Percentiles rank a stretch among this genome's conserved stretches.
These are phyloP conservation scores for Debaryomyces singareniensis DNA, from an alignment of 1,139 yeast genomes.

Conservation along the genomic window DNA sequence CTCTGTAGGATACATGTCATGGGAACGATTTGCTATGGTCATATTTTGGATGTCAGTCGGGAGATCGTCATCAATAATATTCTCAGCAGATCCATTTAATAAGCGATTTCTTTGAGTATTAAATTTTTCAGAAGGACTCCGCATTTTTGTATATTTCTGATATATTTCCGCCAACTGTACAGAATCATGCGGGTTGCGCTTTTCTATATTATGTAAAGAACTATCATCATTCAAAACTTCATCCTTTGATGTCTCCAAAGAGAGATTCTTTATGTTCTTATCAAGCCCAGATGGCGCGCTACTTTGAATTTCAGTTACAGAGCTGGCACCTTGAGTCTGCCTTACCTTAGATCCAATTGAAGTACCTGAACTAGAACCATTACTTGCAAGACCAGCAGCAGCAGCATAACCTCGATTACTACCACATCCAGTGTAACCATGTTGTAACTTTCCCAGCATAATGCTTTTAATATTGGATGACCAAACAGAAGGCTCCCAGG, in stretches of 20 bases:
- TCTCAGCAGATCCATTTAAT: conserved; percentile 32
- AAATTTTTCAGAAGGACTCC: conserved; percentile 40
- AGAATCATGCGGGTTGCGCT: conserved; percentile 22
- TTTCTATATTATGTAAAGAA: neutral
- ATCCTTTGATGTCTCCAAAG: conserved; percentile 4
- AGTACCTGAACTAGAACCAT: neutral
- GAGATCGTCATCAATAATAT: conserved; percentile 28
- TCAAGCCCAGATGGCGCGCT: conserved; percentile 1
- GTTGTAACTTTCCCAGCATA: conserved; percentile 54
- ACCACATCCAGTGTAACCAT: conserved; percentile 86
- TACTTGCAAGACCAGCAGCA: conserved; percentile 26
- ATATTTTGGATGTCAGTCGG: conserved; percentile 27
- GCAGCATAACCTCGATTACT: conserved; percentile 56
- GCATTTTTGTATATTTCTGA: conserved; percentile 37
- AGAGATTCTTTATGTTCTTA: conserved; percentile 10
- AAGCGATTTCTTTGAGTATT: conserved; percentile 21
- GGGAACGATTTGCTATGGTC: conserved; percentile 15
- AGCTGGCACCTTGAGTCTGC: neutral
- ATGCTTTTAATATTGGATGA: conserved; percentile 54
- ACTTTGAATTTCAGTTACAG: neutral
- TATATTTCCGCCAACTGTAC: conserved; percentile 41
- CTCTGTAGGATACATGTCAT: conserved; percentile 30
- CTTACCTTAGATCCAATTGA: neutral
- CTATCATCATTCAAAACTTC: neutral
- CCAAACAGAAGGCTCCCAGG: conserved; percentile 75